Evolutionary conservation across 257 asterid genomes (phyloP).

Genomic region (Solanum habrochaites): DNA sequence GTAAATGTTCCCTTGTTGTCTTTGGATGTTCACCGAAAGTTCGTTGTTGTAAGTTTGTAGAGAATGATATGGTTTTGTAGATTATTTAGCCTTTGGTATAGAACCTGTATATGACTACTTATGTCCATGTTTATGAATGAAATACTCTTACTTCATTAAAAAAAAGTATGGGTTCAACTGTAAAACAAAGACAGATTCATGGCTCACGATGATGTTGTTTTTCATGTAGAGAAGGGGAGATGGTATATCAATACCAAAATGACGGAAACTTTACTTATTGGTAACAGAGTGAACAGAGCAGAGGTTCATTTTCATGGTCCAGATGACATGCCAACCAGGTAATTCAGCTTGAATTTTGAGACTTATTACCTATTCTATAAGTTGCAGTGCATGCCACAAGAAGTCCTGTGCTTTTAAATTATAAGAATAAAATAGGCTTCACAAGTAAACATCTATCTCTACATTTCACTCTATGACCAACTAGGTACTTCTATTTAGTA

Average conservation of each 20-base stretch:
- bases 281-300: no score
- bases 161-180: no score
- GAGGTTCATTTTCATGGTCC: slow-evolving; percentile 1
- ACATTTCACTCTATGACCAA: no score
- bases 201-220: no score
- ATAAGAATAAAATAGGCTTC: not conserved
- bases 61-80: not conserved
- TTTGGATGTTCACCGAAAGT: not conserved
- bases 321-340: slow-evolving; percentile 66
- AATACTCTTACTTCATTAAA: not conserved
- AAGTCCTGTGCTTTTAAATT: no score
- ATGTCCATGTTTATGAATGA: not conserved
- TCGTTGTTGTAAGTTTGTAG: not conserved
- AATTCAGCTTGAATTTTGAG: not conserved
- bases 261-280: no score
- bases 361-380: not conserved
- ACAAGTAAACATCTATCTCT: no score
- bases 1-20: not conserved
- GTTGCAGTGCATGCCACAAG: no score
- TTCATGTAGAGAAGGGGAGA: no score
- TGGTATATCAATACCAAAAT: no score
- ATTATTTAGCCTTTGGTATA: no score
- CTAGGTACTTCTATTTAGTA: not conserved
- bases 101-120: not conserved
- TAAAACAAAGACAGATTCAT: no score